Conservation (phyloP, 495 filamentous ascomycete species). For the Sabuloglossum arenarium region DNA sequence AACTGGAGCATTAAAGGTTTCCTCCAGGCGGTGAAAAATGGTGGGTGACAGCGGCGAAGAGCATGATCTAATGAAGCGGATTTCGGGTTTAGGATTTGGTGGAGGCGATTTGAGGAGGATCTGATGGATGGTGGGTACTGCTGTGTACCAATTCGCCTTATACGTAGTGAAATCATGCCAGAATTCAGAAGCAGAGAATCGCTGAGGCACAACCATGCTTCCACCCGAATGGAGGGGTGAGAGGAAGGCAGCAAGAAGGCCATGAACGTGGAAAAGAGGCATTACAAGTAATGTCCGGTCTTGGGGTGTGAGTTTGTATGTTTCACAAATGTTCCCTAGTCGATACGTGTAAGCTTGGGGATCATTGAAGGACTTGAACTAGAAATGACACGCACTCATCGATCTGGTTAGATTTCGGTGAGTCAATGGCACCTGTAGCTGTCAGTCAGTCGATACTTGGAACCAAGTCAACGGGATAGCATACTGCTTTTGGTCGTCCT, state of each 20-base stretch:
- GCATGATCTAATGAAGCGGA: constrained; percentile 76
- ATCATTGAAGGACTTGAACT: background rate
- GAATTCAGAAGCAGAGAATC: constrained; percentile 69
- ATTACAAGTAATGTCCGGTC: constrained; percentile 77
- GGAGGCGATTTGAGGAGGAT: constrained; percentile 52
- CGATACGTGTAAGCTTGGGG: constrained; percentile 3
- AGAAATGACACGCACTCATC: constrained; percentile 31
- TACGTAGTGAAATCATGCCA: constrained; percentile 50
- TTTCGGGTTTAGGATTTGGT: constrained; percentile 41
- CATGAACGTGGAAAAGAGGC: constrained; percentile 81
- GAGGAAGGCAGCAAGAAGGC: constrained; percentile 57
- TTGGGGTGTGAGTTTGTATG: constrained; percentile 41
- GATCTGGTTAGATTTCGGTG: constrained; percentile 58
- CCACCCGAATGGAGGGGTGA: constrained; percentile 51
- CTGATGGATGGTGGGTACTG: constrained; percentile 76
- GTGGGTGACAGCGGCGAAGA: constrained; percentile 62
- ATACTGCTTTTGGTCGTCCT: constrained; percentile 58
- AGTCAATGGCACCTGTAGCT: constrained; percentile 45
- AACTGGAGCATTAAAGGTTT: constrained; percentile 51
- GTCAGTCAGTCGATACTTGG: background rate
- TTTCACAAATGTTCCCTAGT: constrained; percentile 47
- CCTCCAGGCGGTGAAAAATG: constrained; percentile 52
- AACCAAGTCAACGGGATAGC: background rate
- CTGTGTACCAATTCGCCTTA: constrained; percentile 75
- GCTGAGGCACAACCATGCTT: constrained; percentile 48